Evolutionary conservation across 75 land plant genomes (phyloP), one percentile per base, ranked within the genome.

Genomic region (Cupressus sempervirens): DNA sequence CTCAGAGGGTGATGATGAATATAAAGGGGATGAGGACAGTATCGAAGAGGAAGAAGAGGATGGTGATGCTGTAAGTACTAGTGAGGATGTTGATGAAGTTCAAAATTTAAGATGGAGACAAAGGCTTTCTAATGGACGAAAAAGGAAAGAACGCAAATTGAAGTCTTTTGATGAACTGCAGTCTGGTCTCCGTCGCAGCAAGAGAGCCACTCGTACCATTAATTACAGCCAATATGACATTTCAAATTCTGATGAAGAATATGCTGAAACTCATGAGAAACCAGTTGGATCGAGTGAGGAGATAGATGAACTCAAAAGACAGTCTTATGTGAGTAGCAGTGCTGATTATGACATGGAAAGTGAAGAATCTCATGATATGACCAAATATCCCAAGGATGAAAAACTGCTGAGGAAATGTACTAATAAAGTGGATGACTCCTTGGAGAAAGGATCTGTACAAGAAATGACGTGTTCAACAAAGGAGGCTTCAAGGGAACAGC

Each of bases 11-110:
- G 96, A 91, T 85, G 99, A 94, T 54, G 95, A 95, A 76, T 89
- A 93, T 65, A 85, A 80, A 38, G 89, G 87, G 86, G 93, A 91
- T 54, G 98, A 92, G 30, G 93, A 91, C 73, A 91, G 91, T 86
- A 91, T 85, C 41, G 96, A 92, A 52, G 96, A 93, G 12, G 98
- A 93, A 29, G 93, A 92, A 68, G 91, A 90, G 76, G 95, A 95
- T 41, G 90, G 58, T 20, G 46, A 92, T 86, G 88, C 86, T 79
- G 83, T 88, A 50, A 92, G 91, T 87, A 29, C 72, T 12, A 92
- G 93, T 84, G 95, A 93, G 35, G 96, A 92, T 6, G 80, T 84
- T 81, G 94, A 91, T 34, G 86, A 86, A 52, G 68, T 73, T 48
- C 50, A 68, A 26, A 46, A 76, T 53, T 30, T 41, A 35, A 32